Percentiles rank a stretch among this genome's conserved stretches.
Conservation (phyloP, 2,329 filamentous ascomycete genomes). For the Alternaria longipes region DNA sequence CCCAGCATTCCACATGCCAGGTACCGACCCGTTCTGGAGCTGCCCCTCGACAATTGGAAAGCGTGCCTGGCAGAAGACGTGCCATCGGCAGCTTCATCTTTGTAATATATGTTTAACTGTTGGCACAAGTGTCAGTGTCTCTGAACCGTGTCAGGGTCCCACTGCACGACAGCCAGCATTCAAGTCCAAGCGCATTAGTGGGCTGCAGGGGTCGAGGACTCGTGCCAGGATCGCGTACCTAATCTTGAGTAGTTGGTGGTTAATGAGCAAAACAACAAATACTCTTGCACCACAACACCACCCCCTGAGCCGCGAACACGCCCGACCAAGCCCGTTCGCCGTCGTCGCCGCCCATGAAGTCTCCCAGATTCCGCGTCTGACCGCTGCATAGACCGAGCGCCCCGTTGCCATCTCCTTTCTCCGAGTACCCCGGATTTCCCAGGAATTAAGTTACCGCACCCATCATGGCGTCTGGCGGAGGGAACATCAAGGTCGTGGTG, state of each 20-base stretch:
- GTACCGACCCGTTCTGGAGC: not conserved
- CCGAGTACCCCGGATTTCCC: slow-evolving; percentile 17
- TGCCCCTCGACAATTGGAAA: slow-evolving; percentile 1
- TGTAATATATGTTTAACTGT: not conserved
- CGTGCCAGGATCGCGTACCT: slow-evolving; percentile 39
- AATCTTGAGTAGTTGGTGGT: slow-evolving; percentile 32
- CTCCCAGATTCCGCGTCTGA: slow-evolving; percentile 37
- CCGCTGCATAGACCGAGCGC: slow-evolving; percentile 22
- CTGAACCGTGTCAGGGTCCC: slow-evolving; percentile 11
- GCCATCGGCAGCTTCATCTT: not conserved
- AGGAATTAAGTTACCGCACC: not conserved
- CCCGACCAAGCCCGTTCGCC: slow-evolving; percentile 1
- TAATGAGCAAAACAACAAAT: slow-evolving; percentile 34
- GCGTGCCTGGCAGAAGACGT: not conserved
- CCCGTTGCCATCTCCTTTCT: slow-evolving; percentile 27
- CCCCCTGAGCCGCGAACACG: slow-evolving; percentile 35
- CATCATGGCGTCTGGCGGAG: slow-evolving; percentile 77
- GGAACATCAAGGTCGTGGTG: slow-evolving; percentile 99
- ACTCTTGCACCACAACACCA: slow-evolving; percentile 19
- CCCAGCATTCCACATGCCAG: slow-evolving; percentile 5
- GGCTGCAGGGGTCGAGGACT: slow-evolving; percentile 18
- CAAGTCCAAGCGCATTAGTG: slow-evolving; percentile 8
- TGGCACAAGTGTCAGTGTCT: slow-evolving; percentile 1
- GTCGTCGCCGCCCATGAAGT: slow-evolving; percentile 41
- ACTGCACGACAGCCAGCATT: slow-evolving; percentile 6